A percentile compares a stretch with the other conserved stretches of the same genome.
Conservation (phyloP, 805 yeast genomes). For the Wickerhamomyces xylosicus region DNA sequence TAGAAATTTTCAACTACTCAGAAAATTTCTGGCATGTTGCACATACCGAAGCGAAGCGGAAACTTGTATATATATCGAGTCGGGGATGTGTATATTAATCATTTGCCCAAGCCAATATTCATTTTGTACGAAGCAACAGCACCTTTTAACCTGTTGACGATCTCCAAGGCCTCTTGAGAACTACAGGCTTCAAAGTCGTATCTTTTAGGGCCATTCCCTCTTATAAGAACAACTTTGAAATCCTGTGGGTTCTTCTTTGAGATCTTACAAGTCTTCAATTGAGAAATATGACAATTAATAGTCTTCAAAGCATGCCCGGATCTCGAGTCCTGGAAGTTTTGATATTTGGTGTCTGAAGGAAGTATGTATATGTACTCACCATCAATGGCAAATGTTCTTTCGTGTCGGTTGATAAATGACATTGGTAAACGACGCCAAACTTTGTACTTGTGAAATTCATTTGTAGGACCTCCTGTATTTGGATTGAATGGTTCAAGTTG, state of each 20-base stretch:
- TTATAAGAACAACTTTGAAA: constrained; percentile 72
- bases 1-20: no score
- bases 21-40: no score
- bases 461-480: constrained; percentile 8
- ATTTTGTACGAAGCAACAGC: constrained; percentile 45
- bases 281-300: constrained; percentile 76
- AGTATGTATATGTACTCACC: constrained; percentile 89
- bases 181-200: constrained; percentile 78
- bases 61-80: no score
- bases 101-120: no score
- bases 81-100: no score
- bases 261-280: constrained; percentile 65
- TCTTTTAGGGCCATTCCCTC: constrained; percentile 61
- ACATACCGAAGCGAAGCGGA: no score
- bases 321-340: constrained; percentile 52
- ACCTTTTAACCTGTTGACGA: constrained; percentile 57
- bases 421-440: constrained; percentile 86
- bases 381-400: constrained; percentile 77
- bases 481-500: constrained; percentile 10
- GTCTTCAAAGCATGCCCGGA: constrained; percentile 43
- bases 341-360: constrained; percentile 62
- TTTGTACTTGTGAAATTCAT: constrained; percentile 66
- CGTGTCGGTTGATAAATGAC: constrained; percentile 72
- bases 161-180: constrained; percentile 54
- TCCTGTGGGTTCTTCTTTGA: constrained; percentile 66